A percentile compares a stretch with the other conserved stretches of the same genome.
These are phyloP conservation scores for Fraxinus americana DNA, from an alignment of 257 asterid species.

Conservation along the genomic window DNA sequence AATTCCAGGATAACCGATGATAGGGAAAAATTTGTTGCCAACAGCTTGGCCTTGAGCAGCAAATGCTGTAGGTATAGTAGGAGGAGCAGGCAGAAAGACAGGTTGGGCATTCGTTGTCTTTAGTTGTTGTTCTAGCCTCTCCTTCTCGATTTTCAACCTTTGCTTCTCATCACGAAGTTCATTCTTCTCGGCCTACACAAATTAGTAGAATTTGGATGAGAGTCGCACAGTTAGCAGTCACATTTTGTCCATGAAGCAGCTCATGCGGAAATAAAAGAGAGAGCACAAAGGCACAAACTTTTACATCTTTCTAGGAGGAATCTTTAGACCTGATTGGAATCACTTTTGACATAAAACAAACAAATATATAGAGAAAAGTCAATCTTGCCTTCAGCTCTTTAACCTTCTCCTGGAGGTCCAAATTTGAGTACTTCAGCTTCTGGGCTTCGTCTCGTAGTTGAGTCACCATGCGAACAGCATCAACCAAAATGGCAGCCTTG, in stretches of 20 bases:
- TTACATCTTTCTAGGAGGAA: not conserved
- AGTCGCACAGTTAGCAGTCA: not conserved
- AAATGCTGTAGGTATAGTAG: conserved; percentile 42
- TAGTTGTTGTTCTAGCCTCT: conserved; percentile 50
- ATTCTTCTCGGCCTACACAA: conserved; percentile 72
- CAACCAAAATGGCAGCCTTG: conserved; percentile 81
- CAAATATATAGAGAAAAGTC: not conserved
- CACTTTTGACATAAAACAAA: not conserved
- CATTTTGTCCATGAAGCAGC: not conserved
- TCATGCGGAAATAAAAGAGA: not conserved
- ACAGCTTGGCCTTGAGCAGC: conserved; percentile 45
- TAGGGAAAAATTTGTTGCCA: conserved; percentile 48
- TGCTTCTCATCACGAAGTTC: conserved; percentile 98
- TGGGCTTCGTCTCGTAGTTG: conserved; percentile 79
- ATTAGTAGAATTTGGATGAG: not conserved
- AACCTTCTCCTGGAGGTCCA: conserved; percentile 73
- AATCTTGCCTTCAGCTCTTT: conserved; percentile 79
- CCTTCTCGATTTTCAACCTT: conserved; percentile 62
- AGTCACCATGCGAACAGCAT: conserved; percentile 83
- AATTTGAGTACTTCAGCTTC: conserved; percentile 79
- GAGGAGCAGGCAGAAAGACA: conserved; percentile 35
- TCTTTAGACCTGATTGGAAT: not conserved
- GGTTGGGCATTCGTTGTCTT: conserved; percentile 38
- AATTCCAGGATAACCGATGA: conserved; percentile 50
- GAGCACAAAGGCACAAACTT: not conserved